These are phyloP conservation scores for Jatropha multifida DNA, from an alignment of 441 rosid species.

Conservation along the genomic window DNA sequence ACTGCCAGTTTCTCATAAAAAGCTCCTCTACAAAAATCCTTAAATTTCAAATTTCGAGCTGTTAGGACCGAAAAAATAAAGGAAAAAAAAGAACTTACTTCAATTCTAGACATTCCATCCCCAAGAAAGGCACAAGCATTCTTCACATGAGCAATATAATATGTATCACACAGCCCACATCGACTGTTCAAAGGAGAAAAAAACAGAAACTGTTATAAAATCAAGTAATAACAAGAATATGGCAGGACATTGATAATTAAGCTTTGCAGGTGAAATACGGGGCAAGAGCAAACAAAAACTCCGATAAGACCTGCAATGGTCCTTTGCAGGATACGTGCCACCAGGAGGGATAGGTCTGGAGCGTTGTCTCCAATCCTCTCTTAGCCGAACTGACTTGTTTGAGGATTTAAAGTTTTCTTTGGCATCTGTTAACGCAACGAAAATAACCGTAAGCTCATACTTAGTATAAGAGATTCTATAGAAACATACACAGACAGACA, in stretches of 20 bases:
- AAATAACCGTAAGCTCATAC: neutral
- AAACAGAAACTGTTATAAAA: neutral
- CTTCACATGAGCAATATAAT: constrained; percentile 92
- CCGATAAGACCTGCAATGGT: constrained; percentile 74
- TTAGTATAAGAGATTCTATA: neutral
- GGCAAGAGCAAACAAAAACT: neutral
- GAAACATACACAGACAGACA: neutral
- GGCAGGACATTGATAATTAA: neutral
- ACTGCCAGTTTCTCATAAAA: neutral
- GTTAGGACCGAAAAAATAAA: neutral
- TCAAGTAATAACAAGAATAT: neutral
- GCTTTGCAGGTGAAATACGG: neutral
- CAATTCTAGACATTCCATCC: constrained; percentile 93
- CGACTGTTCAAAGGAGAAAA: constrained; percentile 37
- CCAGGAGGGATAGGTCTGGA: constrained; percentile 87
- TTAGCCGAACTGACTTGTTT: constrained; percentile 49
- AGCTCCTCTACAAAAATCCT: neutral
- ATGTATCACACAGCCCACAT: constrained; percentile 91
- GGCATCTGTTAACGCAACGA: constrained; percentile 26
- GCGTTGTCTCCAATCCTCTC: constrained; percentile 86
- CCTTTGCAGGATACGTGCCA: constrained; percentile 92
- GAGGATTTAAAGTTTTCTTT: constrained; percentile 29
- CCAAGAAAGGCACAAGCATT: constrained; percentile 93
- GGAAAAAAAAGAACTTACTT: constrained; percentile 42
- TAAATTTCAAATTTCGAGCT: neutral